phyloP scores from a whole-genome alignment of 768 basidiomycete genomes.

The Pleurotus ostreatus region DNA sequence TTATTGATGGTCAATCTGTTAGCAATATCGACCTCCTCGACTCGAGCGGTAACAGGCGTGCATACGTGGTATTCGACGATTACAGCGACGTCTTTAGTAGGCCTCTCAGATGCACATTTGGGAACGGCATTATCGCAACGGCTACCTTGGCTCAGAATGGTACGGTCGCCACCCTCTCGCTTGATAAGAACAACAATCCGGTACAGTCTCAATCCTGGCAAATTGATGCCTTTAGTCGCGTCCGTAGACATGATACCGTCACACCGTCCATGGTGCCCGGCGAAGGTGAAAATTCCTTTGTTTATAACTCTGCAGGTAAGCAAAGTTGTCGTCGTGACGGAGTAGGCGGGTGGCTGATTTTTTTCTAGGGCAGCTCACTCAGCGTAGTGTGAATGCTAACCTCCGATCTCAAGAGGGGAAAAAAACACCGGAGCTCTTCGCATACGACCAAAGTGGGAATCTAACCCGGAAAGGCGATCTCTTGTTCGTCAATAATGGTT shows the following conservation, averaged over 20 bases:
- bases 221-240: conserved; percentile 1
- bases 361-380: not conserved
- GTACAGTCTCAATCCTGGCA: conserved; percentile 1
- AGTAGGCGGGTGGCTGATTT: not conserved
- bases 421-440: not conserved
- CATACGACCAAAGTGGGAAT: conserved; percentile 10
- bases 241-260: not conserved
- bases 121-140: not conserved
- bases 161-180: not conserved
- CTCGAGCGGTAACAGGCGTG: not conserved
- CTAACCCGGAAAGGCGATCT: conserved; percentile 6
- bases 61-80: not conserved
- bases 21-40: not conserved
- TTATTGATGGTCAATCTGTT: conserved; percentile 3
- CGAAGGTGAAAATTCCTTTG: not conserved
- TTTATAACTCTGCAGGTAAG: conserved; percentile 2
- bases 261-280: not conserved
- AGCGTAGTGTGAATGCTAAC: not conserved
- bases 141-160: not conserved
- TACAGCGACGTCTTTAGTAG: conserved; percentile 2
- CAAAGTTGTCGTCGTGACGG: not conserved
- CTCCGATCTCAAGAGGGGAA: not conserved
- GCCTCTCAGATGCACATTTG: not conserved
- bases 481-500: conserved; percentile 9
- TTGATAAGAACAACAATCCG: not conserved